Percentiles rank a stretch among this genome's conserved stretches.
phyloP scores from a whole-genome alignment of 2,329 filamentous ascomycete species.

The Rhinocladiella similis region DNA sequence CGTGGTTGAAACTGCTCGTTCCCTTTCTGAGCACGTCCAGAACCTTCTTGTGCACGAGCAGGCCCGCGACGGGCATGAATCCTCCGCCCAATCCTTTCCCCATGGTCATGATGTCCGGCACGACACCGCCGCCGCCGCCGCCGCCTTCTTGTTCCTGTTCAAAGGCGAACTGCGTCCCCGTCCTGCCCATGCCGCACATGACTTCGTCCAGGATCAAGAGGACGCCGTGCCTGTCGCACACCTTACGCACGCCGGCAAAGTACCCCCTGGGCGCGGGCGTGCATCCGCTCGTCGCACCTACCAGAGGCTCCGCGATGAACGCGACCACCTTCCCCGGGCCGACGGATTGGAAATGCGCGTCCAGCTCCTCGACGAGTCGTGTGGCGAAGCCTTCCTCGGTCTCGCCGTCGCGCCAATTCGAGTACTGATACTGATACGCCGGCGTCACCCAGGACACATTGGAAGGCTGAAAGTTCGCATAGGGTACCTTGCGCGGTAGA shows the following conservation, averaged over 20 bases:
- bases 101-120: slow-evolving; percentile 61
- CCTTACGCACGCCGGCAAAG: slow-evolving; percentile 51
- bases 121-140: slow-evolving; percentile 32
- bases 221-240: slow-evolving; percentile 65
- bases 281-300: slow-evolving; percentile 53
- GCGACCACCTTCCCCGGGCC: slow-evolving; percentile 50
- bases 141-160: slow-evolving; percentile 26
- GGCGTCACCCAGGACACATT: slow-evolving; percentile 30
- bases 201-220: slow-evolving; percentile 72
- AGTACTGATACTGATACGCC: slow-evolving; percentile 41
- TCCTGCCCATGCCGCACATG: slow-evolving; percentile 60
- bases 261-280: slow-evolving; percentile 56
- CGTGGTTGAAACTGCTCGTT: slow-evolving; percentile 56
- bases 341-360: slow-evolving; percentile 48
- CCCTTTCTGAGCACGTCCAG: slow-evolving; percentile 49
- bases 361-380: slow-evolving; percentile 47
- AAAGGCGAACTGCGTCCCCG: slow-evolving; percentile 38
- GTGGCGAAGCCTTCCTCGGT: slow-evolving; percentile 43
- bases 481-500: slow-evolving; percentile 36
- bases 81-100: slow-evolving; percentile 62
- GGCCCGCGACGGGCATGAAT: slow-evolving; percentile 55
- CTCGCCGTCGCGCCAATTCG: slow-evolving; percentile 36
- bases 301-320: slow-evolving; percentile 54
- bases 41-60: slow-evolving; percentile 53
- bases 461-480: slow-evolving; percentile 30